Conservation (phyloP, 108 stramenopile genomes). For the Aurantiochytrium sp. region DNA sequence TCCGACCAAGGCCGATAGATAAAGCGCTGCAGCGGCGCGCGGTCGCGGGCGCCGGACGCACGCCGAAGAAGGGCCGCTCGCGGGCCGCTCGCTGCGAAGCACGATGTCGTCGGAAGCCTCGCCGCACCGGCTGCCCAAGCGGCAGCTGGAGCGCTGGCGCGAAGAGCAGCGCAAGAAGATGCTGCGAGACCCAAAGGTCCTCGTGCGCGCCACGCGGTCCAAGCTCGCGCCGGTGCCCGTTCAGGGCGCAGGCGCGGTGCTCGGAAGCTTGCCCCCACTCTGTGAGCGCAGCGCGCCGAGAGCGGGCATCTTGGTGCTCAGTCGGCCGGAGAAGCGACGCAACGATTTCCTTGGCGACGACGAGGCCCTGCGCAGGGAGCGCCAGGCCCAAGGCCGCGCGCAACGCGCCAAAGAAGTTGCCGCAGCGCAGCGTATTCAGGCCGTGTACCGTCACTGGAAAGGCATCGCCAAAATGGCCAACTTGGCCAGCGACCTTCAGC, state of each 20-base stretch:
- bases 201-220: not conserved
- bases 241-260: not conserved
- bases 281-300: not conserved
- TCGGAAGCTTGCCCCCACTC: not conserved
- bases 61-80: too few species aligned
- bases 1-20: too few species aligned
- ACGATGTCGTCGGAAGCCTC: not conserved
- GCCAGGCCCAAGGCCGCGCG: not conserved
- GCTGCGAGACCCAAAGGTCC: not conserved
- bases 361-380: not conserved
- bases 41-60: too few species aligned
- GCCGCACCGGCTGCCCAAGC: not conserved
- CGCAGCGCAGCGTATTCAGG: not conserved
- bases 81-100: too few species aligned
- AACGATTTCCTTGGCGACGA: not conserved
- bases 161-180: not conserved
- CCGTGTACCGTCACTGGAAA: not conserved
- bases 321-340: not conserved
- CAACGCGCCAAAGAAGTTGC: not conserved
- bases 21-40: too few species aligned
- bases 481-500: not conserved
- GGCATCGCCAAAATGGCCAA: not conserved
- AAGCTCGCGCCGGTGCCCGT: not conserved
- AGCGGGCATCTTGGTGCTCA: not conserved
- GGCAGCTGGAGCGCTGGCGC: not conserved